Percentiles rank a stretch among this genome's conserved stretches.
Evolutionary conservation across 2,329 filamentous ascomycete species (phyloP).

Genomic region (Colletotrichum tropicicola): DNA sequence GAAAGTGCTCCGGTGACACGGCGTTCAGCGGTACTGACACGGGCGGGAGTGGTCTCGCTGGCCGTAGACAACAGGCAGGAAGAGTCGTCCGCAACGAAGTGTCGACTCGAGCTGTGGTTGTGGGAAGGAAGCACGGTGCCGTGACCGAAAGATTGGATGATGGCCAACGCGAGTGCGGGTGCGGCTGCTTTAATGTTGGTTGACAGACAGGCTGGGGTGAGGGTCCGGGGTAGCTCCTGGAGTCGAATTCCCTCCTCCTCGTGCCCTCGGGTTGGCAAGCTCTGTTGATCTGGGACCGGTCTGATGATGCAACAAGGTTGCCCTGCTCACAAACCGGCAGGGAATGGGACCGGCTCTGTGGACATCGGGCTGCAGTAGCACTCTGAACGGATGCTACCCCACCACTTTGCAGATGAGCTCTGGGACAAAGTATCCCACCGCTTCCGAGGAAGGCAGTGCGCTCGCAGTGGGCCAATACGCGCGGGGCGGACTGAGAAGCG

Average conservation of each 20-base stretch:
- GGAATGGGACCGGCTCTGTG: conserved; percentile 12
- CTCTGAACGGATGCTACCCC: conserved; percentile 14
- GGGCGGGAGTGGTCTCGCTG: too few relatives aligned
- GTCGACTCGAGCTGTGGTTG: background rate
- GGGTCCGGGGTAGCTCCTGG: conserved; percentile 4
- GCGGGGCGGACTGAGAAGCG: background rate
- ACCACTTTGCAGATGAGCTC: background rate
- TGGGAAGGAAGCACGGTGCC: conserved; percentile 3
- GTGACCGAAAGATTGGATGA: background rate
- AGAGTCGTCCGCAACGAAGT: background rate
- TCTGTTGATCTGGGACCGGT: conserved; percentile 8
- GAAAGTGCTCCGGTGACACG: too few relatives aligned
- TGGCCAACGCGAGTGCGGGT: background rate
- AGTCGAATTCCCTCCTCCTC: background rate
- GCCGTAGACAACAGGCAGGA: background rate
- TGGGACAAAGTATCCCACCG: background rate
- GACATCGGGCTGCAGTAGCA: conserved; percentile 5
- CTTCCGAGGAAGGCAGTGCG: conserved; percentile 3
- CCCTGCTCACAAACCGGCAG: conserved; percentile 4
- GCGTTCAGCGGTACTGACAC: too few relatives aligned
- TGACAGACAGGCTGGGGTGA: conserved; percentile 7
- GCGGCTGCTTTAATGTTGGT: conserved; percentile 20
- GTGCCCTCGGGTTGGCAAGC: background rate
- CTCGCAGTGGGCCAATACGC: background rate
- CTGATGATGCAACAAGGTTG: conserved; percentile 28